Percentiles rank a stretch among this genome's conserved stretches.
Conservation (phyloP, 306 rosid species). For the Malus asiatica region DNA sequence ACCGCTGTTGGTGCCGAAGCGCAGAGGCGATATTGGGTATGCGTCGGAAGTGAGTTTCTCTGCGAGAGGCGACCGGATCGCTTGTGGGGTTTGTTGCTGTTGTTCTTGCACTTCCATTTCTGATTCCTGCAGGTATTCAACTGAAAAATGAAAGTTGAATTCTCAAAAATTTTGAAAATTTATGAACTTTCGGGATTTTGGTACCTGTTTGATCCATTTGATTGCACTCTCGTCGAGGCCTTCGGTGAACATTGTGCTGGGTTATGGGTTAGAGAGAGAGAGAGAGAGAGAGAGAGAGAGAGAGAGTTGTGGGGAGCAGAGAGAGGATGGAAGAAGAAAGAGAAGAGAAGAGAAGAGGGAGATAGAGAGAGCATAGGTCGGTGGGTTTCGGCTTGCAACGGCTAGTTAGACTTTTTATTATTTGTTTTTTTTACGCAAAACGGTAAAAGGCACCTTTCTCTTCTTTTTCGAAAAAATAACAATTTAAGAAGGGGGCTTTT, state of each 20-base stretch:
- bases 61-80: constrained; percentile 50
- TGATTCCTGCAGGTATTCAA: constrained; percentile 35
- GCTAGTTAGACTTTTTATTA: constrained; percentile 45
- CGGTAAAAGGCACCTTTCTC: neutral
- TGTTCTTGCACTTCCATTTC: constrained; percentile 27
- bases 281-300: neutral
- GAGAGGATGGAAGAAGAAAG: neutral
- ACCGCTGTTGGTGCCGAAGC: constrained; percentile 17
- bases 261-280: neutral
- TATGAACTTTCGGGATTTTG: neutral
- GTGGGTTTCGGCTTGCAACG: constrained; percentile 35
- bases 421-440: neutral
- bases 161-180: neutral
- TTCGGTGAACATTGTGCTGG: constrained; percentile 60
- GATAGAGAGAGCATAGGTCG: neutral
- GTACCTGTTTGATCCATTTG: constrained; percentile 82
- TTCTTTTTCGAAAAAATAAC: too few relatives aligned
- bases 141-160: neutral
- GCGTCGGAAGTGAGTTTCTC: constrained; percentile 30
- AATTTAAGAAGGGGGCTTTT: neutral
- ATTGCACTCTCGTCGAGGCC: constrained; percentile 90
- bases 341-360: neutral
- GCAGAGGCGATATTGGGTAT: constrained; percentile 55
- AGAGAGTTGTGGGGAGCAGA: neutral
- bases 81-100: neutral